Evolutionary conservation across 129 eudicot genomes (phyloP).

Genomic region (Arctium lappa): DNA sequence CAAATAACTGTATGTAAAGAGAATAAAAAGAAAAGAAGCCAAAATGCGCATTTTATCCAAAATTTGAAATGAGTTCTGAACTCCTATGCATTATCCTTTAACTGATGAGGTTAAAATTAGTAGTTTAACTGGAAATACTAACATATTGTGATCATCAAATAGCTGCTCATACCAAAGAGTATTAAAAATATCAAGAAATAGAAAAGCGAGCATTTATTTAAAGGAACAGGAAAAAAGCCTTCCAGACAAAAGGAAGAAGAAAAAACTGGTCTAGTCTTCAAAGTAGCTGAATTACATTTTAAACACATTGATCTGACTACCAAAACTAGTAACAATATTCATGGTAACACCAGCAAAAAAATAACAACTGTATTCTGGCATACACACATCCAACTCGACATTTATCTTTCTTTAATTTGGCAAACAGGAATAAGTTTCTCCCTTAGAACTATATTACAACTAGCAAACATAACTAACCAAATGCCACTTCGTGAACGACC

Average conservation of each 20-base stretch:
- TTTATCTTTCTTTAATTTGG: not conserved
- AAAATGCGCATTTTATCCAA: not conserved
- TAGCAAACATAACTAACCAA: not conserved
- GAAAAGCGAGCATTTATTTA: not conserved
- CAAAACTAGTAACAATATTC: not conserved
- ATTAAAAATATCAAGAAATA: not conserved
- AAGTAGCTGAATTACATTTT: not conserved
- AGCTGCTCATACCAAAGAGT: not conserved
- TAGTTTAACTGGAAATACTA: not conserved
- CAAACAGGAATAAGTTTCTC: not conserved
- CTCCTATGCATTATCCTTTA: constrained; percentile 2
- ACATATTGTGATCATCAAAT: not conserved
- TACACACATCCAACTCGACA: not conserved
- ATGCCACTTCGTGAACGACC: not conserved
- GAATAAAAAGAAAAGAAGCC: not conserved
- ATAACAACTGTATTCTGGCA: not conserved
- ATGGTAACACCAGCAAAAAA: not conserved
- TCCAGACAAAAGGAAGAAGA: not conserved
- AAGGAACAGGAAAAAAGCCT: not conserved
- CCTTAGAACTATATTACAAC: not conserved
- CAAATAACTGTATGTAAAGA: no score
- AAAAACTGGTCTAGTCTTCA: not conserved
- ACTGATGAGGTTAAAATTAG: not conserved
- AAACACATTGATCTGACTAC: not conserved
- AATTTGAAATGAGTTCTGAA: not conserved